These are phyloP conservation scores for Erysimum cheiranthoides DNA, from an alignment of 345 rosid genomes.

Conservation along the genomic window DNA sequence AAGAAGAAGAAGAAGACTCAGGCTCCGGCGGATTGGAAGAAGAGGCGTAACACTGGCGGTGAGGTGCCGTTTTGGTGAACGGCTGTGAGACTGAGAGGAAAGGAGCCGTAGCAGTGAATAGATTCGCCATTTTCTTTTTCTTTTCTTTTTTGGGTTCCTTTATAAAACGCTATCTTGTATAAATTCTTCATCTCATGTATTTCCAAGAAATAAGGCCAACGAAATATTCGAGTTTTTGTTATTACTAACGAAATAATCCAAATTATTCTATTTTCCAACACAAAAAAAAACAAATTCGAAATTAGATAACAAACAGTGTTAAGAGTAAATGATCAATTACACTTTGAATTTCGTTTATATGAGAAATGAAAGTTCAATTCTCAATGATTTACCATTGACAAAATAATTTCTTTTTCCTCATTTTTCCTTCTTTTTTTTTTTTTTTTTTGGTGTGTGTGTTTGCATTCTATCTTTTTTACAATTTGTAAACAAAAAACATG, in stretches of 20 bases:
- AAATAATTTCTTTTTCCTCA: constrained; percentile 7
- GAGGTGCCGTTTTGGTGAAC: constrained; percentile 18
- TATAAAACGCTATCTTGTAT: not conserved
- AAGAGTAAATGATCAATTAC: not conserved
- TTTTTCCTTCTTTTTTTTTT: not conserved
- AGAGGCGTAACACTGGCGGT: constrained; percentile 44
- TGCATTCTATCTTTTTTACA: constrained; percentile 24
- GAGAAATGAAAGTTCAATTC: constrained; percentile 21
- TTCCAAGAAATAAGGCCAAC: not conserved
- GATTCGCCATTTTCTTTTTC: constrained; percentile 27
- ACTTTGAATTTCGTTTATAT: constrained; percentile 1
- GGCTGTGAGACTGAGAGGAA: constrained; percentile 38
- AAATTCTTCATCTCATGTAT: not conserved
- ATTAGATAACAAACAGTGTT: no score
- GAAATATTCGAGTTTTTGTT: not conserved
- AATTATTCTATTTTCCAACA: not conserved
- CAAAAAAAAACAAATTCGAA: no score
- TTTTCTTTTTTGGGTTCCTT: no score
- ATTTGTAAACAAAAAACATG: constrained; percentile 32
- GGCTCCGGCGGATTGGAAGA: constrained; percentile 43
- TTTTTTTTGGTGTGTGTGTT: not conserved
- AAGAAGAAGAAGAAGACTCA: not conserved
- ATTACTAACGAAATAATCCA: not conserved
- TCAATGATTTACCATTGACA: constrained; percentile 30
- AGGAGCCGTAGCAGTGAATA: constrained; percentile 27